Evolutionary conservation across 495 filamentous ascomycete genomes (phyloP).

Genomic region (Penicillium paxilli): DNA sequence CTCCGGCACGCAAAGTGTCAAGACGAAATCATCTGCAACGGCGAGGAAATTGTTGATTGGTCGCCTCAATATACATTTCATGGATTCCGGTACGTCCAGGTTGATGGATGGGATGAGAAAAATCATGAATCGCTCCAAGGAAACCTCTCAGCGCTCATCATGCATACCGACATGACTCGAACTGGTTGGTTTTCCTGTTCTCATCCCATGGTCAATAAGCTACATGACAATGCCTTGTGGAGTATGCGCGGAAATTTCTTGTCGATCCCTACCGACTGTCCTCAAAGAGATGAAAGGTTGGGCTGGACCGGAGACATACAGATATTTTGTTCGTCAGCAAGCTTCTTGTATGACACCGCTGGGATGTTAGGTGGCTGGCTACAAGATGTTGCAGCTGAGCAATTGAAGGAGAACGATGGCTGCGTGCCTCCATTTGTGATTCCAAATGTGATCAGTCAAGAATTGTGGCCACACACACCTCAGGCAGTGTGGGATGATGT

Average conservation of each 20-base stretch:
- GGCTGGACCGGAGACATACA: conserved; percentile 58
- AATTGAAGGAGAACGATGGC: conserved; percentile 23
- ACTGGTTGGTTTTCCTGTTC: conserved; percentile 50
- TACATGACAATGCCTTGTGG: conserved; percentile 53
- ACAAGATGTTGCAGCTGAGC: conserved; percentile 39
- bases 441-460: conserved; percentile 22
- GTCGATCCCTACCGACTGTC: conserved; percentile 54
- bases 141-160: conserved; percentile 44
- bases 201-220: conserved; percentile 44
- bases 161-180: conserved; percentile 51
- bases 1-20: conserved; percentile 41
- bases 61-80: conserved; percentile 53
- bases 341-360: conserved; percentile 49
- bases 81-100: conserved; percentile 54
- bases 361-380: conserved; percentile 51
- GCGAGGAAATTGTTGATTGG: conserved; percentile 19
- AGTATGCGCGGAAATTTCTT: conserved; percentile 57
- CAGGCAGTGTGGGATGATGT: conserved; percentile 53
- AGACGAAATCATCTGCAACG: conserved; percentile 32
- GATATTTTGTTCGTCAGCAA: conserved; percentile 48
- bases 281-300: conserved; percentile 55
- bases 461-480: conserved; percentile 29
- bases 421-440: neutral
- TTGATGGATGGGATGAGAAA: conserved; percentile 43
- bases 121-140: conserved; percentile 11